phyloP scores from a whole-genome alignment of 495 filamentous ascomycete genomes.

The Melanomma pulvis-pyrius region DNA sequence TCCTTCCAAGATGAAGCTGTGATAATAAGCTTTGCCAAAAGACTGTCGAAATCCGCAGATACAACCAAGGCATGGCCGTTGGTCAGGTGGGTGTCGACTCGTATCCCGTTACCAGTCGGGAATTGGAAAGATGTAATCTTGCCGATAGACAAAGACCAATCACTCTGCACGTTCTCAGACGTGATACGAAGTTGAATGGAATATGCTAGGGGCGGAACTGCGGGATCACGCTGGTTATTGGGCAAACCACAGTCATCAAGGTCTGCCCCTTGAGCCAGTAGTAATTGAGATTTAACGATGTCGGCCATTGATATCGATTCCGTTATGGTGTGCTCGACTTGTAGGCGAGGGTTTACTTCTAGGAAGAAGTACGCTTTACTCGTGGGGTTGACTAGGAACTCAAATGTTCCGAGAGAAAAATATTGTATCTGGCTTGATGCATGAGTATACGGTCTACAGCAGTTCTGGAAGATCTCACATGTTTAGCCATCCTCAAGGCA shows the following conservation, averaged over 20 bases:
- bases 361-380: slow-evolving; percentile 45
- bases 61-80: slow-evolving; percentile 49
- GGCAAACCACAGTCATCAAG: slow-evolving; percentile 51
- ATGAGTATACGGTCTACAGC: not conserved
- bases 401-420: slow-evolving; percentile 47
- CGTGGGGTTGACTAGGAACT: slow-evolving; percentile 46
- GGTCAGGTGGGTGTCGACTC: slow-evolving; percentile 59
- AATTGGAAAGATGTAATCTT: slow-evolving; percentile 57
- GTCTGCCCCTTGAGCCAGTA: slow-evolving; percentile 55
- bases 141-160: slow-evolving; percentile 61
- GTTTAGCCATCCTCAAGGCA: slow-evolving; percentile 45
- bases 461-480: slow-evolving; percentile 20
- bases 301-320: slow-evolving; percentile 47
- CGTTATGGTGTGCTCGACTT: slow-evolving; percentile 60
- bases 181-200: slow-evolving; percentile 63
- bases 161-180: slow-evolving; percentile 57
- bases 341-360: slow-evolving; percentile 47
- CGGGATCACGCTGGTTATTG: slow-evolving; percentile 34
- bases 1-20: slow-evolving; percentile 57
- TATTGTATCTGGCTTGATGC: slow-evolving; percentile 39
- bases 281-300: slow-evolving; percentile 55
- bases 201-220: slow-evolving; percentile 42
- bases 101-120: slow-evolving; percentile 59
- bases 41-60: slow-evolving; percentile 60
- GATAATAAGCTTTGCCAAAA: slow-evolving; percentile 65